phyloP scores from a whole-genome alignment of 2,329 filamentous ascomycete genomes.

The Xenosphaeropsis pyriputrescens region DNA sequence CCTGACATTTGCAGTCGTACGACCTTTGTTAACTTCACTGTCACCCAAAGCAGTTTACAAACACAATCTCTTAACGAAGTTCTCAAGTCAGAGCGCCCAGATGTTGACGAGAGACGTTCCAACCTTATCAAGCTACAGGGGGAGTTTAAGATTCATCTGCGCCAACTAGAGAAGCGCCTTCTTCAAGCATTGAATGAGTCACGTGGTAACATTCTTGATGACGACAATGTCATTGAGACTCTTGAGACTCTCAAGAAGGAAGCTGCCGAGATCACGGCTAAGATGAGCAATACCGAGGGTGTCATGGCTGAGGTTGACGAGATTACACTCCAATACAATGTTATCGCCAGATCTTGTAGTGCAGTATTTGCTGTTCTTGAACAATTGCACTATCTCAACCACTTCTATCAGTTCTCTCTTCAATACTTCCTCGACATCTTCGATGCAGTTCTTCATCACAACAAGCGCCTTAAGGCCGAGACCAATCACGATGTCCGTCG shows the following conservation, averaged over 20 bases:
- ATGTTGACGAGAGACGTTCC: constrained; percentile 89
- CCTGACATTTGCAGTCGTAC: constrained; percentile 97
- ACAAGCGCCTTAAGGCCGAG: constrained; percentile 55
- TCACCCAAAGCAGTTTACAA: constrained; percentile 96
- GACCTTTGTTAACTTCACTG: constrained; percentile 98
- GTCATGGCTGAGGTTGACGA: constrained; percentile 97
- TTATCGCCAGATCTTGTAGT: constrained; percentile 89
- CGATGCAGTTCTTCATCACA: constrained; percentile 73
- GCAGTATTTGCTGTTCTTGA: constrained; percentile 94
- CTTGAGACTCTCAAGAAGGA: constrained; percentile 96
- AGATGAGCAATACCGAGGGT: constrained; percentile 93
- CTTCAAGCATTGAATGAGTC: constrained; percentile 95
- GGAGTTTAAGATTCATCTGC: constrained; percentile 96
- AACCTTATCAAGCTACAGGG: constrained; percentile 98
- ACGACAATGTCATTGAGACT: constrained; percentile 96
- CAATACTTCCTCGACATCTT: constrained; percentile 98
- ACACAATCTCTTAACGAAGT: constrained; percentile 97
- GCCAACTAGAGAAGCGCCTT: constrained; percentile 86
- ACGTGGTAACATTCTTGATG: constrained; percentile 92
- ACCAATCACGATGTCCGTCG: constrained; percentile 67
- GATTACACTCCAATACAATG: constrained; percentile 86
- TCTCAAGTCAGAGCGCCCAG: constrained; percentile 90
- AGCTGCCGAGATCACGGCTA: constrained; percentile 85
- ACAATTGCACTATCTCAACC: constrained; percentile 94
- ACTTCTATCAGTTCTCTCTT: constrained; percentile 98